Base-by-base conservation (phyloP, 495 filamentous ascomycete species). In the Podospora pseudocomata region DNA sequence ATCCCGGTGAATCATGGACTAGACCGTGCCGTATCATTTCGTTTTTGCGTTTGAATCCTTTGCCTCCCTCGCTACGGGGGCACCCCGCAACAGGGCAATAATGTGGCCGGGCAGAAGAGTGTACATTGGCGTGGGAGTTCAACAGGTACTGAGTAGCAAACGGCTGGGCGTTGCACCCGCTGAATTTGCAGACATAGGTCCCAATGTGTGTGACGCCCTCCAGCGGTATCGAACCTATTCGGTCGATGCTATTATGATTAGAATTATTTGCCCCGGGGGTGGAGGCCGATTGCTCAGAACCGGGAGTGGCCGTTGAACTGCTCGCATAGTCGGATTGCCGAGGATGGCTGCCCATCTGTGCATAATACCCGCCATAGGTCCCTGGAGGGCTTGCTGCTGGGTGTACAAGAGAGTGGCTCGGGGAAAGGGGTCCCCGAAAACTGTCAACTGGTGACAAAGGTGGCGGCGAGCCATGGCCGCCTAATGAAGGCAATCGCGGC, bases 1-100 rank as follows among this genome's bases (percentile, higher is more conserved):
- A 99, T 69, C 96, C 95, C 13, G 95, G 95, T 7, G 93, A 97
- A 67, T 93, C 89, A 73, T 99, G 95, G 2, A 99, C 95, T 1
- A 99, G 84, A 4, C 94, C 94, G 80, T 99, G 95, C 20, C 95
- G 86, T 68, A 98, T 97, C 96, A 99, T 98, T 80, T 99, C 96
- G 72, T 99, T 99, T 79, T 99, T 98, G 55, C 96, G 88, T 78
- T 99, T 99, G 84, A 99, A 99, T 0, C 96, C 95, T 78, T 92
- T 96, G 18, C 95, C 95, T 16, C 91, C 91, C 69, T 92, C 86
- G 6, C 86, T 88, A 39, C 95, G 87, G 23, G 91, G 81, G 77
- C 95, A 99, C 1, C 86, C 89, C 32, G 86, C 83, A 16, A 96
- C 88, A 0, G 92, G 88, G 77, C 96, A 99, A 74, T 94, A 98